Base-by-base conservation (phyloP, 2,329 filamentous ascomycete genomes). In the Arthroderma uncinatum region DNA sequence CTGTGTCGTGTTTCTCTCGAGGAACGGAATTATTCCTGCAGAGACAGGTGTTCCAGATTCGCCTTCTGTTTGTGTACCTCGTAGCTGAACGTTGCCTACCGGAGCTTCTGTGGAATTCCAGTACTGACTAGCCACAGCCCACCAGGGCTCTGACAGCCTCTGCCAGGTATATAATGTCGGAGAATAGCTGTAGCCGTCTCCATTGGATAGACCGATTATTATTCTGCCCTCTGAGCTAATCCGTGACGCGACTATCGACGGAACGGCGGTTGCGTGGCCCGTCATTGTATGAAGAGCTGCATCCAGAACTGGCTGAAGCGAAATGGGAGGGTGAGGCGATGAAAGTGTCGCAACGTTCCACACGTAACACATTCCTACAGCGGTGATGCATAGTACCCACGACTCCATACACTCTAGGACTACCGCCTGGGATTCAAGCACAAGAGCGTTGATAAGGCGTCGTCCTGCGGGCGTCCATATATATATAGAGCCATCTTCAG, bases 41-140 rank as follows among this genome's bases (percentile, higher is more conserved):
- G 92, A 95, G 2, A 94, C 80, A 0, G 82, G 79, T 33, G 69
- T 73, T 59, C 75, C 77, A 7, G 75, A 64, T n/a, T 75, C 71
- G 7, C 75, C 72, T 40, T 77, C 76, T 1, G 82, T 77, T 0
- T 85, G 83, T 6, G 85, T 79, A 8, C 83, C 83, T 0, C 83
- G 85, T 52, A 87, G 83, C 62, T 89, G 84, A 37, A 95, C 73
- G 54, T 90, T 87, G 52, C 87, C 85, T 55, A 95, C 83, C 0
- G 90, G 90, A 1, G 89, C 90, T 66, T 96, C 93, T 55, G 90
- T 95, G 0, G 90, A 94, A 71, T 98, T 97, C 94, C 93, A 98
- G 70, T 98, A 98, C 69, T 98, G 93, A 64, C 89, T 95, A 16
- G 91, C 91, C 0, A 97, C 90, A 0, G 92, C 92, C 90, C 93